Evolutionary conservation across 2,329 filamentous ascomycete genomes (phyloP), one percentile per base, ranked within the genome.

Genomic region (Fusarium graminum): DNA sequence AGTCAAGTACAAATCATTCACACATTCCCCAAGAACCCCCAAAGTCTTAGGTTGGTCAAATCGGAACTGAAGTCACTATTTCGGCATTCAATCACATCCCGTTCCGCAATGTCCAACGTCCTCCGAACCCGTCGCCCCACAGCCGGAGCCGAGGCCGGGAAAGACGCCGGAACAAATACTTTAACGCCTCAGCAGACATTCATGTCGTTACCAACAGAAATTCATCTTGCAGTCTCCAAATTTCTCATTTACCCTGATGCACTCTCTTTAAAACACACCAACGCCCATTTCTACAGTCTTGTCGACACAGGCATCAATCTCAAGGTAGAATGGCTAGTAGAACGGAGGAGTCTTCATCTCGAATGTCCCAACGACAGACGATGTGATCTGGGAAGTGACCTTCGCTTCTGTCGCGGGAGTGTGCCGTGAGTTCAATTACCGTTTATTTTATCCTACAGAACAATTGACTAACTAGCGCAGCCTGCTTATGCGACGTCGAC

Each of bases 241-340:
- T 80, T 86, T 52, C 85, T 92, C 59, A 84, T 84, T 30, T 92
- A 92, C 63, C 90, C 90, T 0, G 90, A 92, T 63, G 90, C 90
- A 0, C 82, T 92, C 2, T 89, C 89, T 0, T 79, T 92, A 16
- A 92, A 92, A 72, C 89, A 92, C 73, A 85, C 85, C 19, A 88
- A 79, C 72, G 82, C 83, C 58, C 82, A 90, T 72, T 89, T 92
- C 74, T 89, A 88, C 77, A 71, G 75, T 45, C 76, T 91, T 3
- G 88, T 92, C 62, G 83, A 89, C 74, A 92, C 90, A 1, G 88
- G 87, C 34, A 80, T 92, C 29, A 76, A 81, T 28, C 80, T 91
- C 42, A 91, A 92, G 73, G 84, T 92, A 13, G 84, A 86, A 57
- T 92, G 90, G 90, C 80, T 92, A 6, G 81, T 92, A 59, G 83